phyloP scores from a whole-genome alignment of 108 stramenopile species.

The Bacterosira constricta region DNA sequence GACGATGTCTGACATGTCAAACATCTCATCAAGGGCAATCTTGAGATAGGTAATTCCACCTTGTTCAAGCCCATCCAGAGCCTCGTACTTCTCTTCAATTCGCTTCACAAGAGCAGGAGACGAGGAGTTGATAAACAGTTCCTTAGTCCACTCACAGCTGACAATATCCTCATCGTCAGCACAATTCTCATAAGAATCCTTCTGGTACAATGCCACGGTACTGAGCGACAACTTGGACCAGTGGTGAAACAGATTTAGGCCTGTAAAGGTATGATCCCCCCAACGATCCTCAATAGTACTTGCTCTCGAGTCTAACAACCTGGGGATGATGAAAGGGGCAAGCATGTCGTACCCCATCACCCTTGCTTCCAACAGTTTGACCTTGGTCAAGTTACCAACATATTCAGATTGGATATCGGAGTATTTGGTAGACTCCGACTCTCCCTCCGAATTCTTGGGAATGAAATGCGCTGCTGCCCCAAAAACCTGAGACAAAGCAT shows the following conservation, averaged over 20 bases:
- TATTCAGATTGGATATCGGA: background rate
- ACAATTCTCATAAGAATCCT: background rate
- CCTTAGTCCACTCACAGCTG: background rate
- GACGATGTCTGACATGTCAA: conserved; percentile 4
- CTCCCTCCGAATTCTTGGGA: background rate
- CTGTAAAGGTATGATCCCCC: background rate
- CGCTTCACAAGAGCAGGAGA: background rate
- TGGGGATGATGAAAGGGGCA: background rate
- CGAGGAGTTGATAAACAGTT: conserved; percentile 3
- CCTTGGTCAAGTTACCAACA: background rate
- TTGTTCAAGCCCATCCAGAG: background rate
- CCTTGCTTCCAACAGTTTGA: background rate
- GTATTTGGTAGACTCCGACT: background rate
- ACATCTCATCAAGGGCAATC: conserved; percentile 6
- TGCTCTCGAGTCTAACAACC: background rate
- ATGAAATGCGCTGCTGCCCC: background rate
- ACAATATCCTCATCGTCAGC: background rate
- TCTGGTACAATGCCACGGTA: background rate
- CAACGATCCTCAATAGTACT: background rate
- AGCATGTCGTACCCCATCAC: background rate
- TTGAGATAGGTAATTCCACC: conserved; percentile 4
- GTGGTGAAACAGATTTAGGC: background rate
- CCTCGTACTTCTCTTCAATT: conserved; percentile 2
- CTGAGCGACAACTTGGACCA: background rate
- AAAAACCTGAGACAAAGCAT: background rate